These are phyloP conservation scores for Chlorella sp. DNA, from an alignment of 139 green algal species.

Conservation along the genomic window DNA sequence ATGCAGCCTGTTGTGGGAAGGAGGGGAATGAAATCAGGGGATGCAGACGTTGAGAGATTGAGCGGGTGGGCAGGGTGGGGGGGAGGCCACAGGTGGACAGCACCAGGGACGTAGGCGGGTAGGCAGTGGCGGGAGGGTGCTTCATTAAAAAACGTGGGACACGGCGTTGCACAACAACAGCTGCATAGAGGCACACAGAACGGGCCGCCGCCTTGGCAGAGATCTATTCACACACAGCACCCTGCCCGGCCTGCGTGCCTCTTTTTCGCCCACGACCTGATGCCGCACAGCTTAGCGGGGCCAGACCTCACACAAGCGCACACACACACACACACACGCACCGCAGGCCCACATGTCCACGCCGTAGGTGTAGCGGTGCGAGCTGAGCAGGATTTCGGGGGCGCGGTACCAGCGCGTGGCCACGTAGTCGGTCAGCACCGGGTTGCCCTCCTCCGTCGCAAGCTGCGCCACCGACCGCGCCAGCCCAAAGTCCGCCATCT, in stretches of 20 bases:
- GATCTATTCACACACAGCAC: too few species aligned
- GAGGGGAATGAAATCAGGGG: not conserved
- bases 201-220: not conserved
- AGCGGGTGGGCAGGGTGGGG: too few species aligned
- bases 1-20: constrained; percentile 86
- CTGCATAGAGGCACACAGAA: not conserved
- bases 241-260: too few species aligned
- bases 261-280: not conserved
- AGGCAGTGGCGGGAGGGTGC: too few species aligned
- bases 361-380: constrained; percentile 93
- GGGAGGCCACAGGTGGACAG: too few species aligned
- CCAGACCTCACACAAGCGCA: not conserved
- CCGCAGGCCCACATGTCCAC: constrained; percentile 99
- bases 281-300: not conserved
- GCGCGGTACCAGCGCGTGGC: constrained; percentile 97
- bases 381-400: constrained; percentile 97
- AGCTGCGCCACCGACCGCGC: constrained; percentile 82
- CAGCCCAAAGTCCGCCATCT: constrained; percentile 97
- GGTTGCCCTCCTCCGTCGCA: constrained; percentile 56
- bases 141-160: too few species aligned
- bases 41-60: too few species aligned
- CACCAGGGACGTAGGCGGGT: too few species aligned
- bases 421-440: constrained; percentile 98
- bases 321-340: constrained; percentile 31
- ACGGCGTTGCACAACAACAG: not conserved